Evolutionary conservation across 352 stramenopile genomes (phyloP).

Genomic region (Globisporangium barbulae): DNA sequence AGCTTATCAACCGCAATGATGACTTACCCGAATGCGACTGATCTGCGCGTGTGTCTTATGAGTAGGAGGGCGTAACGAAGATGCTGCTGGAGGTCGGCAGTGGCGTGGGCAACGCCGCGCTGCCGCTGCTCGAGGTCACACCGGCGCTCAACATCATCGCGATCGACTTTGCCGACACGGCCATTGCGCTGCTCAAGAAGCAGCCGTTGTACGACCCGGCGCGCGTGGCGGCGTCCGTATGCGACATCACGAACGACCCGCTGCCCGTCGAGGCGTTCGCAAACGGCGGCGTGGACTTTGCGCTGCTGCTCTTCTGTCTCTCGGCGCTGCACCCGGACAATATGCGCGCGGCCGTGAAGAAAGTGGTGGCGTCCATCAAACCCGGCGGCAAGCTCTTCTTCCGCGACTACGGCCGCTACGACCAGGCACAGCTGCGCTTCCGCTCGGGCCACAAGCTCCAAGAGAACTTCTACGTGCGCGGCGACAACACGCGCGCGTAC

Average conservation of each 20-base stretch:
- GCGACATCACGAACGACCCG: slow-evolving; percentile 81
- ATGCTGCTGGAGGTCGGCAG: slow-evolving; percentile 93
- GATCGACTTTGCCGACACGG: slow-evolving; percentile 92
- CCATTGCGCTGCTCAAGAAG: slow-evolving; percentile 90
- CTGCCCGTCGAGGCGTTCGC: slow-evolving; percentile 50
- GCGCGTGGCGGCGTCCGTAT: slow-evolving; percentile 70
- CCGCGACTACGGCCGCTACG: slow-evolving; percentile 94
- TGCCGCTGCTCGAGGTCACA: slow-evolving; percentile 93
- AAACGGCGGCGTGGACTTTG: slow-evolving; percentile 76
- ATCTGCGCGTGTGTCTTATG: background rate
- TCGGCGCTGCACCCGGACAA: slow-evolving; percentile 90
- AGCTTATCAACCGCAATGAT: no score
- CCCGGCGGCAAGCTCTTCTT: slow-evolving; percentile 89
- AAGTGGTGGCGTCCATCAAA: slow-evolving; percentile 80
- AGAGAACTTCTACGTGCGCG: slow-evolving; percentile 94
- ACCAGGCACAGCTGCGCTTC: slow-evolving; percentile 95
- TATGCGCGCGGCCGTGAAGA: slow-evolving; percentile 82
- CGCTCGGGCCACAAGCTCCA: slow-evolving; percentile 82
- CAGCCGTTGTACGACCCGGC: slow-evolving; percentile 77
- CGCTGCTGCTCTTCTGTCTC: slow-evolving; percentile 85
- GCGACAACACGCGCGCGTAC: slow-evolving; percentile 95
- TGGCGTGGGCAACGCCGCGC: slow-evolving; percentile 93
- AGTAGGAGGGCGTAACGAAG: slow-evolving; percentile 34
- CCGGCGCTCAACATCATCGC: slow-evolving; percentile 81
- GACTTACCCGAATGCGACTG: background rate